Conservation (phyloP, 106 monocot genomes). For the Platanthera guangdongensis region DNA sequence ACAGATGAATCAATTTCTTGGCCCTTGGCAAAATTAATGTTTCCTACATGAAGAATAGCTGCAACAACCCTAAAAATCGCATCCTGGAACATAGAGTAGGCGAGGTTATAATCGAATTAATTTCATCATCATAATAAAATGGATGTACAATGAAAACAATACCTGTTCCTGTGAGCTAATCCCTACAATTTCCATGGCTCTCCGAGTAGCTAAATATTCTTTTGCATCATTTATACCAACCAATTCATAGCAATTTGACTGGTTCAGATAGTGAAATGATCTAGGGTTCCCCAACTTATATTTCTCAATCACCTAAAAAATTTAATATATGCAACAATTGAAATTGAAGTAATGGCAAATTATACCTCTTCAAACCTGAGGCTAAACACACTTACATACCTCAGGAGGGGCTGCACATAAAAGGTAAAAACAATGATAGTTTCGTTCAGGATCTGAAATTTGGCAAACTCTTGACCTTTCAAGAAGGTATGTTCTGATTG, state of each 20-base stretch:
- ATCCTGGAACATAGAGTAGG: slow-evolving; percentile 46
- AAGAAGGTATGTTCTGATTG: slow-evolving; percentile 89
- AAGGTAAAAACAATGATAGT: slow-evolving; percentile 89
- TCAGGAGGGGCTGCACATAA: slow-evolving; percentile 81
- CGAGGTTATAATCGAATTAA: background rate
- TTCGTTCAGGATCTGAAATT: slow-evolving; percentile 82
- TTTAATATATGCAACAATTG: slow-evolving; percentile 3
- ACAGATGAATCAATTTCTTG: slow-evolving; percentile 92
- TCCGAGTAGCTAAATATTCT: slow-evolving; percentile 74
- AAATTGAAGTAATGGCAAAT: background rate
- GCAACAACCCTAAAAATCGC: slow-evolving; percentile 99
- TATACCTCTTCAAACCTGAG: background rate
- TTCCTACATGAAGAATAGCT: slow-evolving; percentile 94
- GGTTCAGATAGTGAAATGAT: slow-evolving; percentile 81
- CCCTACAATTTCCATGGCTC: slow-evolving; percentile 94
- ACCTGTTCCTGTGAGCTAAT: slow-evolving; percentile 87
- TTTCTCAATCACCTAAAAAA: slow-evolving; percentile 54
- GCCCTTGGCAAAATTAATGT: slow-evolving; percentile 90
- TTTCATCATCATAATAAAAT: background rate
- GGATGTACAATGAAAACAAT: background rate
- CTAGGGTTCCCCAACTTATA: slow-evolving; percentile 62
- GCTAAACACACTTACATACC: slow-evolving; percentile 25
- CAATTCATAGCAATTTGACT: slow-evolving; percentile 72
- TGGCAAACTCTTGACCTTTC: slow-evolving; percentile 94
- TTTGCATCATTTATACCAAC: slow-evolving; percentile 64